Base-by-base conservation (phyloP, 2,329 filamentous ascomycete species). In the Ustilaginoidea virens region DNA sequence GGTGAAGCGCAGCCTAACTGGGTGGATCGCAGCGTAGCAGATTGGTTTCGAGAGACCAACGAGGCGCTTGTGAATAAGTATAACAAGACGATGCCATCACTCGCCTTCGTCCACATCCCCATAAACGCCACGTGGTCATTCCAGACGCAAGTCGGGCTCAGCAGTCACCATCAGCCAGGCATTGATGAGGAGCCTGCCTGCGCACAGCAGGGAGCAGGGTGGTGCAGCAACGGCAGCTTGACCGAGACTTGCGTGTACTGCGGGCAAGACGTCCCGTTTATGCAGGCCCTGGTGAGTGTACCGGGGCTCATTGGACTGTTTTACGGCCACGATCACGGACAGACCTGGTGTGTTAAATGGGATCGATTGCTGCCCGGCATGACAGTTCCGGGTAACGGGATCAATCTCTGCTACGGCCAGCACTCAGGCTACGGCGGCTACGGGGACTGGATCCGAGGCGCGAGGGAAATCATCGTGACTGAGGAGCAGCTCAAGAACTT, bases 371-470 rank as follows among this genome's bases (percentile, higher is more conserved):
- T 54, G 0, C 39, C 42, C 3, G 48, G 44, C 2, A 48, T 54
- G 40, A 36, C 39, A 0, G 37, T 55, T 4, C 27, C 35, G 0
- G 63, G 59, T 1, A 61, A 56, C 31, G 60, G 59, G 2, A 40
- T 58, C 13, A 53, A 59, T 26, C 36, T 67, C 6, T 66, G 63
- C 37, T 79, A 74, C 40, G 71, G 72, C 5, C 69, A 77, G 37
- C 74, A 76, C 37, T 64, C 69, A 0, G 76, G 77, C 0, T 80
- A 80, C 31, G 76, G 75, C 0, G 76, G 77, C 0, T 80, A 81
- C 38, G 70, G 74, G 0, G 55, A 59, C 23, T 78, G 68, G 67
- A 62, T 64, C 7, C 63, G 75, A 0, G 76, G 75, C 2, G 60
- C 62, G 4, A 56, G 72, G 2, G 65, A 74, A 38, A 51, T 77